Base-by-base conservation (phyloP, 2,329 filamentous ascomycete genomes). In the Cercospora nicotianae region DNA sequence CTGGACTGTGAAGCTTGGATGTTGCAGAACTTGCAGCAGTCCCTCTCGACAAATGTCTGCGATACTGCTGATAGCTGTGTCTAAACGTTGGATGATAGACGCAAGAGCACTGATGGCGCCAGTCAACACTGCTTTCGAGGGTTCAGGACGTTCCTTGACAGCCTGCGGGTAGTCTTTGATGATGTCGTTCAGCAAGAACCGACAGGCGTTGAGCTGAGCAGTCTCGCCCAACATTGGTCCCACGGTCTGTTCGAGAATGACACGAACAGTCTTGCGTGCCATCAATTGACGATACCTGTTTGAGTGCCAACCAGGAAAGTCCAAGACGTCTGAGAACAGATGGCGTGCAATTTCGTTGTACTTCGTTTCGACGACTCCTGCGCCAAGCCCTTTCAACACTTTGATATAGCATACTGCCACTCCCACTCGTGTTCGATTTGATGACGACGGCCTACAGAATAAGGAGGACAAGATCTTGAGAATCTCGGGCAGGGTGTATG, bases 1-100 rank as follows among this genome's bases (percentile, higher is more conserved):
- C 77, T 99, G 95, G 2, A 99, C 95, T 4, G 93, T 95, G 79
- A 98, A 98, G 80, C 93, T 97, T 0, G 94, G 93, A 79, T 99
- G 95, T 74, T 96, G 92, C 28, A 98, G 83, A 5, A 97, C 92
- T 78, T 97, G 93, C 45, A 98, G 83, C 33, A 99, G 82, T 3
- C 91, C 91, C 78, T 99, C 95, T 60, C 94, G 88, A 77, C 93
- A 96, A 13, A 86, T 78, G 71, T 99, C 96, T 7, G 93, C 91
- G 73, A 97, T 89, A 63, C 83, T 84, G 69, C 89, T 91, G 36
- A 92, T 87, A 2, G 94, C 94, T 20, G 94, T 94, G 3, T 94
- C 94, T 3, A 99, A 84, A 0, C 88, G 90, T 48, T 86, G 84
- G 69, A 97, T 91, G 36, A 99, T 83, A 3, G 92, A 91, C 1